Evolutionary conservation across 352 stramenopile genomes (phyloP).

Genomic region (Phytophthora brassicae): DNA sequence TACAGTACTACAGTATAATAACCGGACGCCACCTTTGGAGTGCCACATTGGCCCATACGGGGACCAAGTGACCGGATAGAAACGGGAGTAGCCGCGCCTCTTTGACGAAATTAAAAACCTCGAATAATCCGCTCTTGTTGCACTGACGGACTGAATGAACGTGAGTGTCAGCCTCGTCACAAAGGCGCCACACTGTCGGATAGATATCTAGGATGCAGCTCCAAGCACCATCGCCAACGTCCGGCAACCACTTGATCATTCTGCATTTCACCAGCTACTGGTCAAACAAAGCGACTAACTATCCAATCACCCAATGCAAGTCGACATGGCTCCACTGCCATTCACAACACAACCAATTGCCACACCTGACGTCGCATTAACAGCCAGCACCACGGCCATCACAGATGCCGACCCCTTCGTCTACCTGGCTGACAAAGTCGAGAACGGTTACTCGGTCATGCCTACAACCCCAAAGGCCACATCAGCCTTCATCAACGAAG

Average conservation of each 20-base stretch:
- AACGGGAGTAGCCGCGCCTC: neutral
- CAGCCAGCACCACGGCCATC: no score
- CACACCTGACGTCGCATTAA: no score
- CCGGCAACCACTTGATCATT: conserved; percentile 6
- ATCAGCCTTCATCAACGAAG: conserved; percentile 26
- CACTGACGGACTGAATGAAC: no score
- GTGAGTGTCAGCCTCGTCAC: neutral
- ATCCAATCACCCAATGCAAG: no score
- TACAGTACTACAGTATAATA: no score
- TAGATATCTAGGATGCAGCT: neutral
- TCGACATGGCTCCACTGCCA: conserved; percentile 8
- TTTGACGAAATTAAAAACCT: no score
- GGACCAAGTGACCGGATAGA: conserved; percentile 10
- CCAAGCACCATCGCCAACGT: neutral
- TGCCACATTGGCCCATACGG: conserved; percentile 3
- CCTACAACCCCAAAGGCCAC: conserved; percentile 27
- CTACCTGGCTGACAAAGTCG: conserved; percentile 23
- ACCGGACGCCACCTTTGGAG: no score
- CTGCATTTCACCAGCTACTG: conserved; percentile 20
- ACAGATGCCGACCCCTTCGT: no score
- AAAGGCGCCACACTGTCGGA: no score
- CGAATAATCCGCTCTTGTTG: neutral
- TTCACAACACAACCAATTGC: conserved; percentile 8
- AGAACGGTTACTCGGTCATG: conserved; percentile 25
- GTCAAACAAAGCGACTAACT: conserved; percentile 13